Evolutionary conservation across 1,284 basidiomycete species (phyloP), one percentile per base, ranked within the genome.

Genomic region (Ustilago curta): DNA sequence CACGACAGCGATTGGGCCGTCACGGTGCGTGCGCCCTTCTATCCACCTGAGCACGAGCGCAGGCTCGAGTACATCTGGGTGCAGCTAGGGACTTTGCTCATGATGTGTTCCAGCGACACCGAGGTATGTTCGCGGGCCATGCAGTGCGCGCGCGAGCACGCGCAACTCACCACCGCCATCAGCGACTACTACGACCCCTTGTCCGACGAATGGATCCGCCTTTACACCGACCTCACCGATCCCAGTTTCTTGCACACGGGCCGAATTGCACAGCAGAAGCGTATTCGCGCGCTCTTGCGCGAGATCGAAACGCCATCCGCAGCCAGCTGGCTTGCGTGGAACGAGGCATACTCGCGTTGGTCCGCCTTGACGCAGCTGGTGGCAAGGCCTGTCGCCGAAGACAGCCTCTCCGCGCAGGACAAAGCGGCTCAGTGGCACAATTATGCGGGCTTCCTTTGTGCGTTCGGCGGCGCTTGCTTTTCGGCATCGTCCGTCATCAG

Each of bases 191-290:
- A 59, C 59, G 62, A 65, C 3, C 51, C 61, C 39, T 59, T 77
- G 11, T 45, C 59, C 16, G 45, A 63, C 4, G 81, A 82, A 32
- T 83, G 76, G 76, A 40, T 57, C 11, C 52, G 49, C 27, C 61
- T 83, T 27, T 77, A 69, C 37, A 57, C 62, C 19, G 63, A 80
- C 9, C 52, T 82, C 21, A 70, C 54, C 18, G 78, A 80, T 40
- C 69, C 73, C 8, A 57, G 57, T 27, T 72, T 76, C 39, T 45
- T 72, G 23, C 68, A 70, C 29, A 72, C 76, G 19, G 88, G 92
- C 40, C 91, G 92, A 25, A 87, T 92, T 42, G 90, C 89, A 8
- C 90, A 93, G 82, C 93, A 94, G 86, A 94, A 92, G 84, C 89
- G 92, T 3, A 89, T 93, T 25, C 88, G 93, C 12, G 91, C 90